These are phyloP conservation scores for Tulasnella sp. DNA, from an alignment of 768 basidiomycete genomes.

Conservation along the genomic window DNA sequence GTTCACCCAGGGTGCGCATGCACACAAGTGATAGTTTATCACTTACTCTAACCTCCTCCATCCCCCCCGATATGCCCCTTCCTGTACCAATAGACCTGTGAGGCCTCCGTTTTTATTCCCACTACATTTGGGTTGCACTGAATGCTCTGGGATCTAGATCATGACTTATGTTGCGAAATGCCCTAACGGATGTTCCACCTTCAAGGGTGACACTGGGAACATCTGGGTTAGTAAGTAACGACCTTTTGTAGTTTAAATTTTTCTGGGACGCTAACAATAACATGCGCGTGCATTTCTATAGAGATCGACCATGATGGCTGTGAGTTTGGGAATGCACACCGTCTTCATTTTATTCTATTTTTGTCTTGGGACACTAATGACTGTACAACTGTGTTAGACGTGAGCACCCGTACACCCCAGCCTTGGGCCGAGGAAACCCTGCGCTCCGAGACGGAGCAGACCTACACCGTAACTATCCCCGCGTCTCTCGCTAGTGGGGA, in stretches of 20 bases:
- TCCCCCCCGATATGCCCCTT: too few relatives aligned
- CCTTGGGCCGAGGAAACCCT: conserved; percentile 16
- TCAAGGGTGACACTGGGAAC: conserved; percentile 18
- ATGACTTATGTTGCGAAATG: conserved; percentile 17
- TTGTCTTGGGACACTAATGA: not conserved
- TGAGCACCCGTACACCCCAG: conserved; percentile 1
- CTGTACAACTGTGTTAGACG: conserved; percentile 5
- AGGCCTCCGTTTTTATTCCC: too few relatives aligned
- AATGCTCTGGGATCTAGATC: conserved; percentile 2
- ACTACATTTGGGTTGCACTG: not conserved
- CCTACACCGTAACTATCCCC: conserved; percentile 4
- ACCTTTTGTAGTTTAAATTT: not conserved
- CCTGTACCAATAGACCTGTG: too few relatives aligned
- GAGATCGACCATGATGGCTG: conserved; percentile 17
- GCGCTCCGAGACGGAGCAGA: not conserved
- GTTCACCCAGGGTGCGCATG: conserved; percentile 6
- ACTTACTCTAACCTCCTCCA: too few relatives aligned
- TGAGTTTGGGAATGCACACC: conserved; percentile 11
- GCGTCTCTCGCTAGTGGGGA: conserved; percentile 6
- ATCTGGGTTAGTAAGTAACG: conserved; percentile 18
- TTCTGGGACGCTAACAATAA: not conserved
- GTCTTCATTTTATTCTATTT: too few relatives aligned
- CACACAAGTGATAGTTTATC: too few relatives aligned
- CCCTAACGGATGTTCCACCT: conserved; percentile 15
- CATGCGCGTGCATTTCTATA: not conserved